phyloP scores from a whole-genome alignment of 495 filamentous ascomycete genomes.

The Glarea lozoyensis region DNA sequence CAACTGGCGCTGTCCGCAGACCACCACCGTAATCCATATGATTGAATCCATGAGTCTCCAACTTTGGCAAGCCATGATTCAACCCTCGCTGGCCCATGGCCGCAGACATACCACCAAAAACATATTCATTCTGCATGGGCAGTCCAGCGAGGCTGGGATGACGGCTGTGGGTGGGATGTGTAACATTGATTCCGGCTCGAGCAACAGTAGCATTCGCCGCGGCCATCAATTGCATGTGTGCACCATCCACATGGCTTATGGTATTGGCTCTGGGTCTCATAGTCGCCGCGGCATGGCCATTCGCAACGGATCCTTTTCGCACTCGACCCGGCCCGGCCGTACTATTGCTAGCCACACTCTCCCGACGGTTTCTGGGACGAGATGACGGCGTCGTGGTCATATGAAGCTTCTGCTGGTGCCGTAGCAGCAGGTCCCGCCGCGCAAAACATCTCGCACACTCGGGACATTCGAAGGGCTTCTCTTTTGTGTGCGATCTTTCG shows the following conservation, averaged over 20 bases:
- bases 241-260: slow-evolving; percentile 85
- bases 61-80: slow-evolving; percentile 61
- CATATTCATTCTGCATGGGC: slow-evolving; percentile 50
- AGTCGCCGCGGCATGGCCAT: slow-evolving; percentile 36
- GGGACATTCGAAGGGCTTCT: slow-evolving; percentile 97
- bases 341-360: slow-evolving; percentile 78
- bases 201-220: slow-evolving; percentile 43
- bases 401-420: slow-evolving; percentile 98
- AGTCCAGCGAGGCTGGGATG: slow-evolving; percentile 60
- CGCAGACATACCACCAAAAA: slow-evolving; percentile 65
- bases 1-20: slow-evolving; percentile 71
- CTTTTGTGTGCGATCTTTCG: slow-evolving; percentile 97
- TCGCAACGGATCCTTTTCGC: slow-evolving; percentile 86
- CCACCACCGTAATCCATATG: slow-evolving; percentile 51
- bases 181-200: slow-evolving; percentile 21
- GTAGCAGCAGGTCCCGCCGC: slow-evolving; percentile 79
- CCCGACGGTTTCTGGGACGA: slow-evolving; percentile 72
- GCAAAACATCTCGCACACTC: slow-evolving; percentile 95
- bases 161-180: slow-evolving; percentile 51
- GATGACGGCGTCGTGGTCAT: slow-evolving; percentile 91
- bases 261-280: slow-evolving; percentile 94
- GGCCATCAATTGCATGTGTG: slow-evolving; percentile 62
- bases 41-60: slow-evolving; percentile 71
- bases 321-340: slow-evolving; percentile 58
- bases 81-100: slow-evolving; percentile 55